Evolutionary conservation across 116 monocot genomes (phyloP), one percentile per base, ranked within the genome.

Genomic region (Trichopus zeylanicus): DNA sequence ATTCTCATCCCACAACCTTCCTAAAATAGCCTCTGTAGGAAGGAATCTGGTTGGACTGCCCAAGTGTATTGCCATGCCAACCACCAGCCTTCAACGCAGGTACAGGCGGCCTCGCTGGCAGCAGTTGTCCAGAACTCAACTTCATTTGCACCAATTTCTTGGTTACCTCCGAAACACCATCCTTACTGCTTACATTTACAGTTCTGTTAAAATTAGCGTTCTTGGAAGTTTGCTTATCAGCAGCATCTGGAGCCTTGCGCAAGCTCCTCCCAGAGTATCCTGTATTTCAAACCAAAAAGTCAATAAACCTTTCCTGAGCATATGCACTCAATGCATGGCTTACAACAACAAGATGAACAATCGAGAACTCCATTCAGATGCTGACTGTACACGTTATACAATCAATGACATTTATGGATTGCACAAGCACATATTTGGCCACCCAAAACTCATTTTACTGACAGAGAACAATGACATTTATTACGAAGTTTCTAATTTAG

Each of bases 1-100:
- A 25, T 53, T 1, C 7, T 62, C 49, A 62, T 5, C 62, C 62
- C 22, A 29, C 32, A 18, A 69, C 79, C 62, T 79, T 79, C 55
- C 84, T 68, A 4, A 75, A 46, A 49, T 57, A 83, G 25, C 72
- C 71, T 53, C 72, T 75, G 0, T 29, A 67, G 31, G 78, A 64
- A 12, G 74, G 47, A 23, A 71, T 70, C 9, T 69, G 21, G 0
- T 63, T 22, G 15, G 75, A 60, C 8, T 58, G 51, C 0, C 48
- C 46, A 28, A 76, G 78, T 66, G 70, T 77, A 15, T 72, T 74
- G 4, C 78, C 46, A 28, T 78, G 78, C 70, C 78, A 83, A 13
- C 78, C 78, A 3, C 83, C 83, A 32, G 83, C 72, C 58, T 73
- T 84, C 72, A 82, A 62, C 0, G 67, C 15, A 19, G 75, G 27